phyloP scores from a whole-genome alignment of 768 basidiomycete species.

The Leucosporidium yakuticum region DNA sequence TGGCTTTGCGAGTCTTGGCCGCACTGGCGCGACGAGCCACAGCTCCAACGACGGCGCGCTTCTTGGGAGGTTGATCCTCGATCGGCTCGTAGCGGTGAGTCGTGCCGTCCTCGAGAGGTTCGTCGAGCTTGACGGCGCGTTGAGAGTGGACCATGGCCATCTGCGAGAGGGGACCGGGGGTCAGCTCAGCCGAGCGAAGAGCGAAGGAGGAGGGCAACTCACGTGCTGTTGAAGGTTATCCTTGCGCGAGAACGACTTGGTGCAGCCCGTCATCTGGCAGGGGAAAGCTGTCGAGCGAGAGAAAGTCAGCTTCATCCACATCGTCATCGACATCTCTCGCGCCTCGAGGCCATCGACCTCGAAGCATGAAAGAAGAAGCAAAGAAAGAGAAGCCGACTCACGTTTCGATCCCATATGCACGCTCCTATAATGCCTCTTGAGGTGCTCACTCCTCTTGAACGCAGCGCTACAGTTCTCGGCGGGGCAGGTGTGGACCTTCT shows the following conservation, averaged over 20 bases:
- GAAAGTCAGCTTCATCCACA: background rate
- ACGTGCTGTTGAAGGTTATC: slow-evolving; percentile 72
- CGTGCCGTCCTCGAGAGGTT: too few relatives aligned
- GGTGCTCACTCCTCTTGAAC: slow-evolving; percentile 80
- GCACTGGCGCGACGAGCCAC: too few relatives aligned
- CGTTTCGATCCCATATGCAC: slow-evolving; percentile 91
- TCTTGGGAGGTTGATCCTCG: too few relatives aligned
- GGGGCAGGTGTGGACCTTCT: slow-evolving; percentile 29
- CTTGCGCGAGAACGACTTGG: slow-evolving; percentile 70
- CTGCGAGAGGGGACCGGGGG: too few relatives aligned
- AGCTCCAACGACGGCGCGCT: too few relatives aligned
- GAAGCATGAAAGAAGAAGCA: slow-evolving; percentile 9
- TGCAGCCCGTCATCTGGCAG: slow-evolving; percentile 61
- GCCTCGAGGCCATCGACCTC: slow-evolving; percentile 8
- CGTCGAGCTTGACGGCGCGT: too few relatives aligned
- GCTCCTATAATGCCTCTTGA: slow-evolving; percentile 79
- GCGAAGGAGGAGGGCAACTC: background rate
- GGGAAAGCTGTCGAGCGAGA: slow-evolving; percentile 54
- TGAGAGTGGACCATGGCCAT: too few relatives aligned
- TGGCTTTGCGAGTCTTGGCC: too few relatives aligned
- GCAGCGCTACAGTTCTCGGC: slow-evolving; percentile 63
- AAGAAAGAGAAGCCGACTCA: slow-evolving; percentile 47
- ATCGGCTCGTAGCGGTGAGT: too few relatives aligned
- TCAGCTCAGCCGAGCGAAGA: background rate
- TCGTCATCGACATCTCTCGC: slow-evolving; percentile 9